A percentile compares a stretch with the other conserved stretches of the same genome.
These are phyloP conservation scores for Phytophthora kernoviae DNA, from an alignment of 352 stramenopile genomes.

Conservation along the genomic window DNA sequence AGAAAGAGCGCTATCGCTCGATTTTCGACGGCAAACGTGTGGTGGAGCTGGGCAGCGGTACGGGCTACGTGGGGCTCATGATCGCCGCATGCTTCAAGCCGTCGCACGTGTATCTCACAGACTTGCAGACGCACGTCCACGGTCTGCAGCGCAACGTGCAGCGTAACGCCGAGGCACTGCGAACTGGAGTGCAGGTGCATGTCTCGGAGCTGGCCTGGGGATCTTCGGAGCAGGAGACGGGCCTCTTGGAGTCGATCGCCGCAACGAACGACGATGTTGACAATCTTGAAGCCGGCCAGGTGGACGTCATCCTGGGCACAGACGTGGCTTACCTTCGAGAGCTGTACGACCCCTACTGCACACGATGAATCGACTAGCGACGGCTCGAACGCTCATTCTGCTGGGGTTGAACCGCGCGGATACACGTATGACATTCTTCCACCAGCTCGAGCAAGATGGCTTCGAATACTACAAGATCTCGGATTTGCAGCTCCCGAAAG, in stretches of 20 bases:
- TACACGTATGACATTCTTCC: conserved; percentile 71
- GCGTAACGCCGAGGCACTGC: conserved; percentile 42
- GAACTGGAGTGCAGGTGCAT: conserved; percentile 45
- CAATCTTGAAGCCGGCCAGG: conserved; percentile 18
- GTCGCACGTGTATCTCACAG: conserved; percentile 63
- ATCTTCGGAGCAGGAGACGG: conserved; percentile 40
- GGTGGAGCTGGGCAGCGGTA: conserved; percentile 81
- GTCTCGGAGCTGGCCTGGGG: conserved; percentile 71
- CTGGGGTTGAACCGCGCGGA: conserved; percentile 79
- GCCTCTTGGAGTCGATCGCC: conserved; percentile 44
- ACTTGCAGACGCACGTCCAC: conserved; percentile 61
- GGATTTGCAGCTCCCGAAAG: conserved; percentile 53
- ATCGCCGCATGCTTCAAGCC: conserved; percentile 65
- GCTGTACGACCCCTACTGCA: conserved; percentile 78
- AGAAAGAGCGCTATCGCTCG: conserved; percentile 48
- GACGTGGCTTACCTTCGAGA: conserved; percentile 81
- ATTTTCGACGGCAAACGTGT: conserved; percentile 68
- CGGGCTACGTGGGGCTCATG: conserved; percentile 76
- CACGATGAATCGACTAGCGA: conserved; percentile 57
- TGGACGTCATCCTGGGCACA: conserved; percentile 82
- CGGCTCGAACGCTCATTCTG: conserved; percentile 54
- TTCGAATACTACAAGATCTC: conserved; percentile 88
- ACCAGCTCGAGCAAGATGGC: conserved; percentile 61
- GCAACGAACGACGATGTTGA: conserved; percentile 5
- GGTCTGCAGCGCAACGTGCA: conserved; percentile 68